These are phyloP conservation scores for Vanrija sp. DNA, from an alignment of 1,284 basidiomycete species.

Conservation along the genomic window DNA sequence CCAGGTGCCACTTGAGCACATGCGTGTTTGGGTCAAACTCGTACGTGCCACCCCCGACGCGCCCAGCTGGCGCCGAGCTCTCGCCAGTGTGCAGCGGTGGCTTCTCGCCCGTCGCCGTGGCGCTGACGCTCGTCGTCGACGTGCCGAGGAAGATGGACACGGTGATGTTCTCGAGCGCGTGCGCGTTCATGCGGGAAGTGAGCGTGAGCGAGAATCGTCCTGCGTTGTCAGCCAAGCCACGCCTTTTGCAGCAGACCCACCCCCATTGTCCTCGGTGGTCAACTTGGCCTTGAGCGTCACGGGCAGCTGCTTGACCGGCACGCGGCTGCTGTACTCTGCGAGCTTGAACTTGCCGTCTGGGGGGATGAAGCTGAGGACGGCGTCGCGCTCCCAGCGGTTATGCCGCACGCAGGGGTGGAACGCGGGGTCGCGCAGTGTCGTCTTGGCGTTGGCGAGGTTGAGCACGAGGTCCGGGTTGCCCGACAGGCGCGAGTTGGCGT, in stretches of 20 bases:
- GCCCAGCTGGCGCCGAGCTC: slow-evolving; percentile 54
- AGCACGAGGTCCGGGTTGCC: slow-evolving; percentile 85
- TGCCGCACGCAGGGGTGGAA: slow-evolving; percentile 91
- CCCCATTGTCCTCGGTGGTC: slow-evolving; percentile 60
- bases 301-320: slow-evolving; percentile 57
- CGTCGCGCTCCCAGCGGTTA: slow-evolving; percentile 73
- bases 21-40: slow-evolving; percentile 66
- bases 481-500: slow-evolving; percentile 70
- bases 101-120: slow-evolving; percentile 44
- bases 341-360: slow-evolving; percentile 88
- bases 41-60: slow-evolving; percentile 65
- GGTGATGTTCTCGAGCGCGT: slow-evolving; percentile 64
- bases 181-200: slow-evolving; percentile 62
- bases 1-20: slow-evolving; percentile 70
- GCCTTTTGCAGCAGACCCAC: slow-evolving; percentile 47
- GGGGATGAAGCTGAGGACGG: slow-evolving; percentile 82
- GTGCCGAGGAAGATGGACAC: slow-evolving; percentile 71
- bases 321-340: slow-evolving; percentile 66
- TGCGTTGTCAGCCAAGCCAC: slow-evolving; percentile 34
- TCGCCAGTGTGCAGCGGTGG: slow-evolving; percentile 42
- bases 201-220: slow-evolving; percentile 69
- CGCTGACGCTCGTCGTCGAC: slow-evolving; percentile 56
- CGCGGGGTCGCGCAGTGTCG: slow-evolving; percentile 66
- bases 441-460: slow-evolving; percentile 69
- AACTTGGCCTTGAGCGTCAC: slow-evolving; percentile 62